Base-by-base conservation (phyloP, 768 basidiomycete species). In the Lyophyllum atratum region DNA sequence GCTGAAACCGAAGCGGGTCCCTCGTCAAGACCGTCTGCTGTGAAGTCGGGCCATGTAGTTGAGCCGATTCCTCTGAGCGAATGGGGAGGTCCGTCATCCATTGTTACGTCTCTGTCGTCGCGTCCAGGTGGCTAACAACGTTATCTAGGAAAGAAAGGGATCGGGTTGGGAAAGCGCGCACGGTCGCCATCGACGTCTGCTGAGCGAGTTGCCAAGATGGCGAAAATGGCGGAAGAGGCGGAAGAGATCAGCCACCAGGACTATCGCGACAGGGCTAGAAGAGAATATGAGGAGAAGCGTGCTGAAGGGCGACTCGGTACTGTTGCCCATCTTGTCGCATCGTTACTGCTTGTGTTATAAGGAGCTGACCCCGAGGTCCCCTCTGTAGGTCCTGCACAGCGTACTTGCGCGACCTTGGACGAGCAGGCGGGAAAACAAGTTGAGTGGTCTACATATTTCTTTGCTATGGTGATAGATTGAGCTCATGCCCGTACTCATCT, bases 61-160 rank as follows among this genome's bases (percentile, higher is more conserved):
- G 89, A 90, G 56, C 93, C 93, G 3, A 71, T 94, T 21, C 85
- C 89, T 15, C 66, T 94, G 59, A 84, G 82, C 43, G 87, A 93
- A 78, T 94, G 93, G 93, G 73, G 82, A 76, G 93, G 93, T 90
- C 60, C 61, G 85, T 59, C 47, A 55, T 54, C 4, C 47, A 49
- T 45, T 51, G 17, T 45, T 54, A 31, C 34, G 7, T 46, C 49
- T 31, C 17, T 4, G 39, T 39, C 39, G 42, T 60, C 56, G 24
- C 29, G 39, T 54, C 24, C 43, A 22, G 43, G 1, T 10, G 15
- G 43, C 29, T 47, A 3, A 28, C 52, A 8, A 24, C 29, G 25
- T 22, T 22, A 39, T 44, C 42, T 28, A 94, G 93, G 93, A 25
- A 90, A 84, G 73, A 85, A 81, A 61, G 93, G 93, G 19, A 91